Conservation (phyloP, 345 rosid genomes). For the Anastatica hierochuntica region DNA sequence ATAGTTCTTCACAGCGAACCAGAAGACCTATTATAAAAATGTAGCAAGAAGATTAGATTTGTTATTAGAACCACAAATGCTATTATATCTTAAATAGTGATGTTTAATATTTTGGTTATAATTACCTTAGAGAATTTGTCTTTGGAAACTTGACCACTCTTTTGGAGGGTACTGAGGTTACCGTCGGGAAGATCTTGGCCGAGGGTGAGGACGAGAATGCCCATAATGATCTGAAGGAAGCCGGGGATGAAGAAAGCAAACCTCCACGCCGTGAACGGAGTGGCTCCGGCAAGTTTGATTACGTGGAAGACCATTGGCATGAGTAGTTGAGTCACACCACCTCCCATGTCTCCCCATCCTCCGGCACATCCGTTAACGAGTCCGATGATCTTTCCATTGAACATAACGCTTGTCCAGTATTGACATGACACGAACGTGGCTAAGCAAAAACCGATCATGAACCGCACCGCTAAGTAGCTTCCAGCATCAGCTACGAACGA, state of each 20-base stretch:
- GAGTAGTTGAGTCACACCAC: conserved; percentile 71
- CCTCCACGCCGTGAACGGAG: conserved; percentile 90
- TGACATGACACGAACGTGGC: conserved; percentile 90
- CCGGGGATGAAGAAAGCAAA: conserved; percentile 76
- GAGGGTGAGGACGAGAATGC: conserved; percentile 53
- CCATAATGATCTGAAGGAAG: conserved; percentile 50
- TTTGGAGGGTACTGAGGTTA: conserved; percentile 53
- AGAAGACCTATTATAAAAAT: conserved; percentile 33
- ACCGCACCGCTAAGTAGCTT: conserved; percentile 59
- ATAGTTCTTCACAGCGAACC: conserved; percentile 59
- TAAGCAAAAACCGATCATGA: conserved; percentile 88
- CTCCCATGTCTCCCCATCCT: conserved; percentile 95
- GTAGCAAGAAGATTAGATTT: not conserved
- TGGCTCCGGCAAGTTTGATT: conserved; percentile 42
- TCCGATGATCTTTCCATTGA: conserved; percentile 67
- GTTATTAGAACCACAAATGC: not conserved
- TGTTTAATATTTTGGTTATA: no score
- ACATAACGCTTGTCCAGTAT: conserved; percentile 90
- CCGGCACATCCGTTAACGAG: conserved; percentile 78
- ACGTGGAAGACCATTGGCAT: conserved; percentile 69
- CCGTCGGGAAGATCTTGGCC: conserved; percentile 96
- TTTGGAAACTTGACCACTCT: conserved; percentile 60
- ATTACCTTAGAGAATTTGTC: conserved; percentile 69
- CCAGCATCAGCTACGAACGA: conserved; percentile 47
- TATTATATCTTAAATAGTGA: no score